phyloP scores from a whole-genome alignment of 2,329 filamentous ascomycete species.

The Chrysosporium keratinophilum region DNA sequence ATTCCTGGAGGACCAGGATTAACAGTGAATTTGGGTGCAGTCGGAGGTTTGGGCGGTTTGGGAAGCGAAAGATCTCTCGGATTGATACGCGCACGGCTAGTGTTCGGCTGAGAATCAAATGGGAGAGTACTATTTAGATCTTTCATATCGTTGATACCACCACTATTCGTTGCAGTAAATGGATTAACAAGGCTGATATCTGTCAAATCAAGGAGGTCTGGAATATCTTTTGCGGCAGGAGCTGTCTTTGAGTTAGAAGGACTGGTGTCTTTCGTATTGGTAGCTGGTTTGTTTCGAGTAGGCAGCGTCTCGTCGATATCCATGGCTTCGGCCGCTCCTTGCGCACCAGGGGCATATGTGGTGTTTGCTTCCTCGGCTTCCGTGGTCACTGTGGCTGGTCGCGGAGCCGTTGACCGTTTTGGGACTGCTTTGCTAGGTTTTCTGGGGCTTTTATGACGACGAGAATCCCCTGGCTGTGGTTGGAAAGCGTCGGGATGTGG shows the following conservation, averaged over 20 bases:
- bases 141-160: conserved; percentile 44
- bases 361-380: conserved; percentile 32
- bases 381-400: conserved; percentile 29
- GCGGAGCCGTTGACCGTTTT: conserved; percentile 24
- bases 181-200: conserved; percentile 43
- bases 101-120: conserved; percentile 46
- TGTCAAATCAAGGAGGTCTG: conserved; percentile 37
- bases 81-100: conserved; percentile 28
- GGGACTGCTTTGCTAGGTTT: conserved; percentile 24
- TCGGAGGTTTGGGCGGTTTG: conserved; percentile 43
- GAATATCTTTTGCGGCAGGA: conserved; percentile 1
- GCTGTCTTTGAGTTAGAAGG: neutral
- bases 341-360: conserved; percentile 22
- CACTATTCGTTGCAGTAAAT: conserved; percentile 37
- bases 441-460: conserved; percentile 26
- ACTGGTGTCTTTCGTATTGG: conserved; percentile 6
- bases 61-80: conserved; percentile 39
- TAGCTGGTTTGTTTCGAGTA: conserved; percentile 1
- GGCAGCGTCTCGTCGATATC: conserved; percentile 36
- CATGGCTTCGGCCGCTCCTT: conserved; percentile 34
- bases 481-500: conserved; percentile 24
- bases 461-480: conserved; percentile 19
- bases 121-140: conserved; percentile 47
- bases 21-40: conserved; percentile 21
- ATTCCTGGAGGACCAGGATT: conserved; percentile 2